These are phyloP conservation scores for Ceratobasidium sp. DNA, from an alignment of 1,284 basidiomycete species.

Conservation along the genomic window DNA sequence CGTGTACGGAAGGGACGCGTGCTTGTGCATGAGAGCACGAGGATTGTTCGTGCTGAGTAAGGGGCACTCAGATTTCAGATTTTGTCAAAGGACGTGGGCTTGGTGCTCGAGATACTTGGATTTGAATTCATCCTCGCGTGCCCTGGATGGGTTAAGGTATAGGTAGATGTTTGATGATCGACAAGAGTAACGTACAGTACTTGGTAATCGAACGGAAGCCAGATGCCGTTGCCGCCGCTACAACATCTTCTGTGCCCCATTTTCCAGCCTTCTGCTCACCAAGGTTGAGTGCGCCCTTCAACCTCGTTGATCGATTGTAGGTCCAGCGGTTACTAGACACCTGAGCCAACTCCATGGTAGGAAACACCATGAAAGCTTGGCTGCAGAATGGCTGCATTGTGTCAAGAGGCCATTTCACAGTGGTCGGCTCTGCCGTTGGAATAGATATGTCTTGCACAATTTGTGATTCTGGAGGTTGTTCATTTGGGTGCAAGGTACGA, in stretches of 20 bases:
- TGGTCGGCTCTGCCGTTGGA: conserved; percentile 65
- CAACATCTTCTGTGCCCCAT: conserved; percentile 26
- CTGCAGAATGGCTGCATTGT: conserved; percentile 68
- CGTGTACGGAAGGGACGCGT: neutral
- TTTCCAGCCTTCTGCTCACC: conserved; percentile 34
- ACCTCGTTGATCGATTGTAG: conserved; percentile 61
- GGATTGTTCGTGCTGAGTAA: neutral
- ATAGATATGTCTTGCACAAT: conserved; percentile 68
- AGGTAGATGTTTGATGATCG: neutral
- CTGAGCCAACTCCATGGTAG: conserved; percentile 59
- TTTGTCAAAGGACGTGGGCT: conserved; percentile 48
- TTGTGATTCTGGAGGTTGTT: neutral
- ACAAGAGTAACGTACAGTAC: conserved; percentile 32
- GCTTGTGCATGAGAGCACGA: neutral
- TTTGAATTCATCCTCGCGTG: conserved; percentile 71
- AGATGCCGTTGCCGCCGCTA: conserved; percentile 65
- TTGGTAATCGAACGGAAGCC: conserved; percentile 67
- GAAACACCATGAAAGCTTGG: conserved; percentile 75
- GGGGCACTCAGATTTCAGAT: neutral
- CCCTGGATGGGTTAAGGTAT: conserved; percentile 58
- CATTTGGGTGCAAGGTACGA: conserved; percentile 44
- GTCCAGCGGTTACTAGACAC: conserved; percentile 68
- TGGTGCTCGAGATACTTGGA: conserved; percentile 73
- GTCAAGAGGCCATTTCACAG: neutral
- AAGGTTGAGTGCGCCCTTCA: neutral